A percentile compares a stretch with the other conserved stretches of the same genome.
These are phyloP conservation scores for Beauveria sp. DNA, from an alignment of 2,329 filamentous ascomycete genomes.

Conservation along the genomic window DNA sequence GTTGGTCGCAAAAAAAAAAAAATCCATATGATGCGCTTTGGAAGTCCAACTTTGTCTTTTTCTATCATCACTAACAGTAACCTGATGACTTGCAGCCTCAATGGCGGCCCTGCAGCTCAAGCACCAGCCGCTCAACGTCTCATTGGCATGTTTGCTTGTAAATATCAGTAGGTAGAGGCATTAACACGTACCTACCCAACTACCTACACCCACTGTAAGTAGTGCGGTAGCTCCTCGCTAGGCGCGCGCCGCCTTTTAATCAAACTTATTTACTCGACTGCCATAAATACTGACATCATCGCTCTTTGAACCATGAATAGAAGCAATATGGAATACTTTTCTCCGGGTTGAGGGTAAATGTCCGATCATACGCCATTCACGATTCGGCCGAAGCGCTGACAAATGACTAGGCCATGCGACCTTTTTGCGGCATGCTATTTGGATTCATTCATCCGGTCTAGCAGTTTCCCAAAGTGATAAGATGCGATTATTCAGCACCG, in stretches of 20 bases:
- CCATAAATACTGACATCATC: neutral
- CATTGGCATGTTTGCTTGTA: no score
- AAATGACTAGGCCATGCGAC: neutral
- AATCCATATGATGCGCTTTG: no score
- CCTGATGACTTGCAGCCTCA: neutral
- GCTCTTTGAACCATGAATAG: neutral
- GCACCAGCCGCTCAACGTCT: no score
- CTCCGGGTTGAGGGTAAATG: neutral
- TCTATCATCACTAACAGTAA: neutral
- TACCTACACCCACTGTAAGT: neutral
- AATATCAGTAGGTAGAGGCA: no score
- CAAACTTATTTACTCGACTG: neutral
- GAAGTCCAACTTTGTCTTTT: neutral
- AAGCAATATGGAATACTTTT: neutral
- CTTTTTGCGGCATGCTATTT: neutral
- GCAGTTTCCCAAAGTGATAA: neutral
- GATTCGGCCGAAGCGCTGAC: conserved; percentile 1
- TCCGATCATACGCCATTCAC: neutral
- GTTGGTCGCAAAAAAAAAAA: no score
- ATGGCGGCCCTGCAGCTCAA: no score
- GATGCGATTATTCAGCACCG: conserved; percentile 5
- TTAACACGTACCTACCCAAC: neutral
- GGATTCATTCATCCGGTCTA: neutral
- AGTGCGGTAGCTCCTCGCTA: neutral
- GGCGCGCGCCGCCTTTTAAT: neutral